Evolutionary conservation across 2,329 filamentous ascomycete species (phyloP), one percentile per base, ranked within the genome.

Genomic region (Emmonsiellopsis sp.): DNA sequence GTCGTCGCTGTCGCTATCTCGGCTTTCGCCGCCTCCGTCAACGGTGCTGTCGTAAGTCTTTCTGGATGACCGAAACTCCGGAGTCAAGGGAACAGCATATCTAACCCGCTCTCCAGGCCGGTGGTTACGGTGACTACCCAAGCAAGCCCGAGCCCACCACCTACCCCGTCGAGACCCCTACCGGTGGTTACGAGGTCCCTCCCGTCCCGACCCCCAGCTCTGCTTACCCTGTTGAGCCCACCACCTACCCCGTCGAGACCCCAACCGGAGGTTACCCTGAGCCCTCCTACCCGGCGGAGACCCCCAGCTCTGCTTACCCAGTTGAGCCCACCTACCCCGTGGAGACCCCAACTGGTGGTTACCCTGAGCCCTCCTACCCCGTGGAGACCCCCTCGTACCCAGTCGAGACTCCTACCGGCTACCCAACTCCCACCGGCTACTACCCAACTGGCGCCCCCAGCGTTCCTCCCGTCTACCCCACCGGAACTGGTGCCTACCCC

Each of bases 381-480:
- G 20, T 32, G 1, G 30, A 34, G 44, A n/a, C 35, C 7, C 30
- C 13, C 11, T 10, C 13, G 9, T 3, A 26, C 10, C 30, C 43
- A 6, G 35, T 38, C 35, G 35, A 38, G 35, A 38, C 35, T 38
- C 35, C 35, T 43, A 58, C 62, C 52, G 53, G 59, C 35, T 58
- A 62, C 32, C 57, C 56, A 50, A 60, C 60, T 45, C 58, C 54
- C 55, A 59, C 59, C 38, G 49, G 52, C 51, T 59, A 59, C 31
- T 58, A 55, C 15, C 58, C 59, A 13, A 56, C 44, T 42, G 43
- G 49, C 30, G 44, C 44, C 43, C 16, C 51, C 45, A 35, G 32
- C 43, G 42, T 34, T 13, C 34, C 44, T 8, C 47, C 51, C 38
- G 53, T 50, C 45, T 49, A 15, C 4, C 37, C 59, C 34, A 54